phyloP scores from a whole-genome alignment of 2,329 filamentous ascomycete species.

The Orbilia brochopaga region DNA sequence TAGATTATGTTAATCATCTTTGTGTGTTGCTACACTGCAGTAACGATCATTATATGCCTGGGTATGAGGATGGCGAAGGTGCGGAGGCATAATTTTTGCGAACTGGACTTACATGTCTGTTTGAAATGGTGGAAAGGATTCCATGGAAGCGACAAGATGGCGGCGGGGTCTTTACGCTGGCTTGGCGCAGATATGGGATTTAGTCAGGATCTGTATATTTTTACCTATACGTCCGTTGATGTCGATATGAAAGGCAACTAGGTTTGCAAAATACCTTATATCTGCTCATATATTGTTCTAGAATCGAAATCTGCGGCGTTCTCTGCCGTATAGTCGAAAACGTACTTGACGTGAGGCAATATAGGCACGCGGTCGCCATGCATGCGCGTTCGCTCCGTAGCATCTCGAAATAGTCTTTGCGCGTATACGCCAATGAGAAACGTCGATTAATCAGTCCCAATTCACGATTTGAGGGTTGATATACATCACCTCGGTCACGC shows the following conservation, averaged over 20 bases:
- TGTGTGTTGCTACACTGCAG: conserved; percentile 30
- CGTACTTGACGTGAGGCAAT: too few species aligned
- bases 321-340: neutral
- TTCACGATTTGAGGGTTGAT: too few species aligned
- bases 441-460: too few species aligned
- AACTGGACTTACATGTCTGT: conserved; percentile 16
- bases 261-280: conserved; percentile 6
- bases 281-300: neutral
- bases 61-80: neutral
- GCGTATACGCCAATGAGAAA: too few species aligned
- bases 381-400: neutral
- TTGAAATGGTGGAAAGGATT: too few species aligned
- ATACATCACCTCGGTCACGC: neutral
- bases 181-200: too few species aligned
- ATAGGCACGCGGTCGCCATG: neutral
- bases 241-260: neutral
- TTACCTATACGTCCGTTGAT: neutral
- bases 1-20: conserved; percentile 30
- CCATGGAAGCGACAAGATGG: too few species aligned
- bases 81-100: neutral
- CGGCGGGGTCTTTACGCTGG: too few species aligned
- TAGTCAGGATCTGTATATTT: too few species aligned
- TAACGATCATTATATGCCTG: neutral
- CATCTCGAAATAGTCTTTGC: neutral
- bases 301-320: neutral